A percentile compares a stretch with the other conserved stretches of the same genome.
These are phyloP conservation scores for Madurella mycetomatis DNA, from an alignment of 2,329 filamentous ascomycete species.

Conservation along the genomic window DNA sequence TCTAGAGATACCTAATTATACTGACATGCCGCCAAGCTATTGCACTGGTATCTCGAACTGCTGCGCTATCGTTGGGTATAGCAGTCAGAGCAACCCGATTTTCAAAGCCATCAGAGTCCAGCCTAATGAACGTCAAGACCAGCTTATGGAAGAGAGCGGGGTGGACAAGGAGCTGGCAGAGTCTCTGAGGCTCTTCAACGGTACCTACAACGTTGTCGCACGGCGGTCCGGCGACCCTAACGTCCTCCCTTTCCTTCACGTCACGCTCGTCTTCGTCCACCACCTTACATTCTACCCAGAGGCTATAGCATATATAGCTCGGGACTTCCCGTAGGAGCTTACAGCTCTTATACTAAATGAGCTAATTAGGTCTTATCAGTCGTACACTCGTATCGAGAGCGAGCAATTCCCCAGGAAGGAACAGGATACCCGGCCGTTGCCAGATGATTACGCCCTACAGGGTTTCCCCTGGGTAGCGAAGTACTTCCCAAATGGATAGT, in stretches of 20 bases:
- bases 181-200: constrained; percentile 36
- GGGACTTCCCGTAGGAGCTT: constrained; percentile 36
- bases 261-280: constrained; percentile 55
- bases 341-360: constrained; percentile 38
- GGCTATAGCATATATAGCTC: constrained; percentile 42
- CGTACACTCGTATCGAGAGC: constrained; percentile 36
- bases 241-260: constrained; percentile 59
- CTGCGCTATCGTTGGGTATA: constrained; percentile 50
- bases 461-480: constrained; percentile 57
- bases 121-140: constrained; percentile 21
- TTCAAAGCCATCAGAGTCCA: constrained; percentile 31
- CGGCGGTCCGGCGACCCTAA: constrained; percentile 52
- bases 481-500: constrained; percentile 58
- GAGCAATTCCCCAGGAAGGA: constrained; percentile 45
- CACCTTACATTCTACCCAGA: constrained; percentile 39
- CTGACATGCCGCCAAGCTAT: constrained; percentile 31
- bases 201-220: constrained; percentile 45
- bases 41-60: constrained; percentile 55
- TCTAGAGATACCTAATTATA: not conserved
- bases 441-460: constrained; percentile 64
- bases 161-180: constrained; percentile 23
- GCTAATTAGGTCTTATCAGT: constrained; percentile 22
- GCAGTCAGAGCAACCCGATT: constrained; percentile 44
- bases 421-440: constrained; percentile 45
- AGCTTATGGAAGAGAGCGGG: constrained; percentile 16